Percentiles rank a stretch among this genome's conserved stretches.
phyloP scores from a whole-genome alignment of 768 basidiomycete genomes.

The Serendipita sp. region DNA sequence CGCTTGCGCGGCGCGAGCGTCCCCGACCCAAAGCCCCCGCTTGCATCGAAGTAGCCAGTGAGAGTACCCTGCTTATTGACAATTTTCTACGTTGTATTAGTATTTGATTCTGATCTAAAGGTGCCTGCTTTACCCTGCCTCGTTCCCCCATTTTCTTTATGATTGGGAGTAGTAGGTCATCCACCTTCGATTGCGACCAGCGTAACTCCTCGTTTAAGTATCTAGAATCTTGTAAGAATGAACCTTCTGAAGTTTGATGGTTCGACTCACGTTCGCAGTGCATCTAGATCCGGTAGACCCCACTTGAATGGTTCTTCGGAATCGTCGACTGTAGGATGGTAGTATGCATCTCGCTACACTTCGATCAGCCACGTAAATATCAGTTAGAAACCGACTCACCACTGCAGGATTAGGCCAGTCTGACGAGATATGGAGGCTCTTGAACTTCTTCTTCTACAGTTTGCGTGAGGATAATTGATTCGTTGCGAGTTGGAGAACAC shows the following conservation, averaged over 20 bases:
- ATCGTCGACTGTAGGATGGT: constrained; percentile 76
- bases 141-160: constrained; percentile 79
- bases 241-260: constrained; percentile 9
- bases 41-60: constrained; percentile 57
- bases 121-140: constrained; percentile 36
- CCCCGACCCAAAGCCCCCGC: constrained; percentile 37
- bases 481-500: constrained; percentile 21
- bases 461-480: neutral
- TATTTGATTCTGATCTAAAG: constrained; percentile 32
- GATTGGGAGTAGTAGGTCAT: constrained; percentile 82
- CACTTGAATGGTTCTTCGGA: constrained; percentile 93
- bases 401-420: constrained; percentile 94
- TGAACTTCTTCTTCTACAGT: constrained; percentile 75
- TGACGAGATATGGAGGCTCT: constrained; percentile 55
- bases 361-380: neutral
- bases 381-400: constrained; percentile 30
- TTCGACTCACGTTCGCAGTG: constrained; percentile 53
- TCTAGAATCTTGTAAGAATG: constrained; percentile 24
- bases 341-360: constrained; percentile 75
- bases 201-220: constrained; percentile 64
- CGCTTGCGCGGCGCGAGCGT: constrained; percentile 62
- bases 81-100: too few species aligned
- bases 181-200: constrained; percentile 71
- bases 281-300: constrained; percentile 94
- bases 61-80: constrained; percentile 66